Conservation (phyloP, 306 rosid species). For the Castanea mollissima region DNA sequence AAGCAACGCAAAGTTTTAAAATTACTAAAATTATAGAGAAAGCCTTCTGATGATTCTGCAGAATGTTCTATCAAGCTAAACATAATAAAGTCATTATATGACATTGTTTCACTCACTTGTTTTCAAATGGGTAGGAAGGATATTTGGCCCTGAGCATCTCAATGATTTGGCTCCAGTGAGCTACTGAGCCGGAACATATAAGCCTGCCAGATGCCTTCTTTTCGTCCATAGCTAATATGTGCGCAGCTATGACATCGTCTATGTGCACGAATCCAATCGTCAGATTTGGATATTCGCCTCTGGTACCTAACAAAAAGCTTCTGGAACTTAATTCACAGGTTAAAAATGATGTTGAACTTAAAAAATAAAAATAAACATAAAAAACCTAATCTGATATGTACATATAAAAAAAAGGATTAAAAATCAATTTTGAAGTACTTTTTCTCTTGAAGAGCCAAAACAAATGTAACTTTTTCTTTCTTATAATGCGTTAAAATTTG, state of each 20-base stretch:
- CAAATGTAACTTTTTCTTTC: neutral
- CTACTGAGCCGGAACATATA: slow-evolving; percentile 72
- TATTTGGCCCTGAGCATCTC: slow-evolving; percentile 59
- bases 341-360: neutral
- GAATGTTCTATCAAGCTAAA: neutral
- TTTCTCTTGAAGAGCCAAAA: neutral
- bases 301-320: slow-evolving; percentile 34
- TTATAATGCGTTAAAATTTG: neutral
- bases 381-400: neutral
- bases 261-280: slow-evolving; percentile 82
- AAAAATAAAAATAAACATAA: too few species aligned
- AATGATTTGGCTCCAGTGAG: slow-evolving; percentile 76
- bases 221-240: slow-evolving; percentile 72
- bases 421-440: neutral
- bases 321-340: neutral
- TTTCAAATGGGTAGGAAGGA: slow-evolving; percentile 67
- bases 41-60: neutral
- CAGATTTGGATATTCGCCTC: slow-evolving; percentile 67
- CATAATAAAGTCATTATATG: neutral
- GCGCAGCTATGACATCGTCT: slow-evolving; percentile 72
- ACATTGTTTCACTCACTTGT: slow-evolving; percentile 35
- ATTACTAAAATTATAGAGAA: neutral
- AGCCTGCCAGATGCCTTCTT: slow-evolving; percentile 66
- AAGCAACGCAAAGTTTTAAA: neutral
- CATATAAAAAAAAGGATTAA: neutral